phyloP scores from a whole-genome alignment of 352 stramenopile genomes.

The Globisporangium solare region DNA sequence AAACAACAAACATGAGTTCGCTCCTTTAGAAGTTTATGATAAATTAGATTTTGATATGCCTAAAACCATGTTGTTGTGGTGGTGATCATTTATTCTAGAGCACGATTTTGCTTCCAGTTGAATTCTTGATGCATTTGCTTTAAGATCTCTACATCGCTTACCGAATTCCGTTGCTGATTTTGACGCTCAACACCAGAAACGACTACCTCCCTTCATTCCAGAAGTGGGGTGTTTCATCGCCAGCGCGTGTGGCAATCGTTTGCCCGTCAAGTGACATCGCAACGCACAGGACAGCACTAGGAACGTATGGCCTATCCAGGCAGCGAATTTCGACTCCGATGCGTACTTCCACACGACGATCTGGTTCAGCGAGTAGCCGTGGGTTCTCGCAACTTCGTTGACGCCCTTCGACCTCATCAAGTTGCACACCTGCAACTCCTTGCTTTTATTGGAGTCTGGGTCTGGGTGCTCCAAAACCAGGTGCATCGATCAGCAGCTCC shows the following conservation, averaged over 20 bases:
- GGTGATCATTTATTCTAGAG: too few species aligned
- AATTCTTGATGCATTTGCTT: slow-evolving; percentile 4
- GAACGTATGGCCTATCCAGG: slow-evolving; percentile 94
- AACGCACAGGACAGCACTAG: slow-evolving; percentile 96
- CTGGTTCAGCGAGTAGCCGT: slow-evolving; percentile 97
- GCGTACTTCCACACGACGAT: slow-evolving; percentile 98
- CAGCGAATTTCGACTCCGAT: slow-evolving; percentile 95
- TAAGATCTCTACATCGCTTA: slow-evolving; percentile 18
- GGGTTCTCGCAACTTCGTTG: slow-evolving; percentile 98
- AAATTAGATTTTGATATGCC: too few species aligned
- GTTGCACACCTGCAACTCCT: slow-evolving; percentile 95
- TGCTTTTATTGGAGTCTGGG: slow-evolving; percentile 79
- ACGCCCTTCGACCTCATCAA: slow-evolving; percentile 96
- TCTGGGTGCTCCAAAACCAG: slow-evolving; percentile 97
- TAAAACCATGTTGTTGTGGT: too few species aligned
- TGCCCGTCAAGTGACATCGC: slow-evolving; percentile 96
- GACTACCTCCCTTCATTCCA: slow-evolving; percentile 86
- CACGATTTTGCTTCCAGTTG: too few species aligned
- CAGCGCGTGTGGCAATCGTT: slow-evolving; percentile 96
- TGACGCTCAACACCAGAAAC: slow-evolving; percentile 58
- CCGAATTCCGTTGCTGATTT: slow-evolving; percentile 54
- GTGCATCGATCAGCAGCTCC: slow-evolving; percentile 96
- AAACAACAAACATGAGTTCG: too few species aligned
- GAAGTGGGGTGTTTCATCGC: slow-evolving; percentile 97
- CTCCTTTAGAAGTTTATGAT: too few species aligned